Percentiles rank a stretch among this genome's conserved stretches.
phyloP scores from a whole-genome alignment of 2,329 filamentous ascomycete genomes.

The Arthroderma sp. region DNA sequence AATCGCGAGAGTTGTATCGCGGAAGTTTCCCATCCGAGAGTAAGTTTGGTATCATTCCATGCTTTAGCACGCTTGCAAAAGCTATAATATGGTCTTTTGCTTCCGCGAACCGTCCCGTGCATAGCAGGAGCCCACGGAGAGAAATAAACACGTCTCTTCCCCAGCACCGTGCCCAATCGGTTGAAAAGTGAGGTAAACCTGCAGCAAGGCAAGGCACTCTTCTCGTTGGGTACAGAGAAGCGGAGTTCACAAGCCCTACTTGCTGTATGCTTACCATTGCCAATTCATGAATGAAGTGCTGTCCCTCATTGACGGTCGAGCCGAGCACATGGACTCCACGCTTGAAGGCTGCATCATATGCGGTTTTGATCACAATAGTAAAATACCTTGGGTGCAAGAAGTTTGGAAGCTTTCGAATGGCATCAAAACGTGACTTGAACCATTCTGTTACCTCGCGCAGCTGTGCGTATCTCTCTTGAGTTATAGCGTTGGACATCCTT shows the following conservation, averaged over 20 bases:
- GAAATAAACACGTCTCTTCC: conserved; percentile 96
- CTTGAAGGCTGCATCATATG: conserved; percentile 72
- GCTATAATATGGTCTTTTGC: conserved; percentile 89
- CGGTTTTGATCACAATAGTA: conserved; percentile 72
- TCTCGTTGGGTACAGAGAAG: conserved; percentile 77
- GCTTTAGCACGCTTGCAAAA: conserved; percentile 91
- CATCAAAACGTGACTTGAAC: conserved; percentile 74
- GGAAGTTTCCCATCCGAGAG: conserved; percentile 73
- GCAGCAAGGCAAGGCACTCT: conserved; percentile 78
- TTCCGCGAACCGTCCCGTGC: conserved; percentile 75
- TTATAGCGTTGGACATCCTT: conserved; percentile 59
- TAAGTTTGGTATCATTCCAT: conserved; percentile 95
- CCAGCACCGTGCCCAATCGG: conserved; percentile 93
- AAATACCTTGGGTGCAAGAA: conserved; percentile 92
- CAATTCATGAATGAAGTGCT: conserved; percentile 77
- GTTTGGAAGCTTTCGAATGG: conserved; percentile 69
- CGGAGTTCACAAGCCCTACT: conserved; percentile 77
- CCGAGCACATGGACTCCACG: conserved; percentile 68
- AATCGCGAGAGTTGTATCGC: conserved; percentile 90
- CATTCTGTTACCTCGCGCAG: conserved; percentile 58
- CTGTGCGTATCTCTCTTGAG: conserved; percentile 47
- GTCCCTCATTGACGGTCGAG: conserved; percentile 61
- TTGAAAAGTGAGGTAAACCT: conserved; percentile 84
- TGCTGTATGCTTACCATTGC: conserved; percentile 87
- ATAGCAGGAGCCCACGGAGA: conserved; percentile 77